Base-by-base conservation (phyloP, 75 land plant genomes). In the Sequoiadendron giganteum region DNA sequence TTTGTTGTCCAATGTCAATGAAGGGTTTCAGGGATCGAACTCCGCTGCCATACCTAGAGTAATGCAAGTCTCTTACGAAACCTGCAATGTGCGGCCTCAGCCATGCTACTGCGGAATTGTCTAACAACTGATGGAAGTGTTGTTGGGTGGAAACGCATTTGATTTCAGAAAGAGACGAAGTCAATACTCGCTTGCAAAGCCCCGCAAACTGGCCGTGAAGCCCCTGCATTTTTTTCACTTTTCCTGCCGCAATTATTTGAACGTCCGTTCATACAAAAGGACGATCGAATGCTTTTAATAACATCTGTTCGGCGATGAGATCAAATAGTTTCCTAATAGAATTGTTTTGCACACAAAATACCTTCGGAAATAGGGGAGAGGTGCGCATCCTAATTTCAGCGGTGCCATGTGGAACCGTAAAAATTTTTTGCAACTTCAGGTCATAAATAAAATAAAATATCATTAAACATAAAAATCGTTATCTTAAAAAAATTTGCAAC, bases 1-100 rank as follows among this genome's bases (percentile, higher is more conserved):
- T 70, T 84, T 89, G 88, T 84, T 89, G 88, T 85, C 84, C 52
- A 16, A 16, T 10, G 28, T 3, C n/a, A 45, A 25, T 45, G 3
- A 1, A 3, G 30, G 49, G 3, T 52, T 82, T 28, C 4, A 25
- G 52, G 11, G 49, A 25, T 82, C 34, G 84, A 25, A 45, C 13
- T 14, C 32, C 3, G 77, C 77, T 73, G 38, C 77, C 34, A 14
- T 0, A 10, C 38, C 38, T 32, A 32, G 3, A 30, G 32, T 32
- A 32, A 30, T 34, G 38, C 77, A 30, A 34, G 38, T 34, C 34
- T 73, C 77, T 73, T 73, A 65, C 4, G 9, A 65, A 65, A 25
- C 70, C 70, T 65, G n/a, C 70, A 65, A 65, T 21, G 70, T 25
- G n/a, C 6, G 70, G 70, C 70, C 70, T 65, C 70, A 65, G 70